Conservation (phyloP, 179 eudicot genomes). For the Patellifolia procumbens region DNA sequence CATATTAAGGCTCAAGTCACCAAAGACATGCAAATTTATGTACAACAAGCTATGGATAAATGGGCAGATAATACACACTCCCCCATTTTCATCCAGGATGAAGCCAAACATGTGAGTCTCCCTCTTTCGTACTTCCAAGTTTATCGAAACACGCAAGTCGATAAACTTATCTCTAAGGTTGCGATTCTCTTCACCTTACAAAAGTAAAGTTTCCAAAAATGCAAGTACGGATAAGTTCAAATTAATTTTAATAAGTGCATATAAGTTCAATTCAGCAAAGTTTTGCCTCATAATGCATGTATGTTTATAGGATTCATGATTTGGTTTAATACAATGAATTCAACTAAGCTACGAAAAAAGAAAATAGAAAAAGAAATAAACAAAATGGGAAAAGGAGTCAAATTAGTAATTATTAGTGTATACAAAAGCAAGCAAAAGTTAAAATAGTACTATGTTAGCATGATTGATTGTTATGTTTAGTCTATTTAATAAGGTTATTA, state of each 20-base stretch:
- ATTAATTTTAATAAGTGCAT: no score
- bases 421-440: slow-evolving; percentile 8
- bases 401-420: neutral
- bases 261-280: no score
- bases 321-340: neutral
- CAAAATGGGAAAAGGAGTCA: neutral
- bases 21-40: slow-evolving; percentile 53
- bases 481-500: neutral
- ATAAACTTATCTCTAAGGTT: neutral
- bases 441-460: neutral
- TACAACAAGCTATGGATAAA: slow-evolving; percentile 50
- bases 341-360: neutral
- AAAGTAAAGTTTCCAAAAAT: no score
- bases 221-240: no score
- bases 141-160: neutral
- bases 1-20: slow-evolving; percentile 75
- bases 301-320: neutral
- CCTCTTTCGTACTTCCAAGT: neutral
- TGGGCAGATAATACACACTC: slow-evolving; percentile 46
- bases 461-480: slow-evolving; percentile 1
- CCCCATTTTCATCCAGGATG: slow-evolving; percentile 70
- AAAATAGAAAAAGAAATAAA: neutral
- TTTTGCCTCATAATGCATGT: no score
- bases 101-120: slow-evolving; percentile 63
- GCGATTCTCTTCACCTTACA: neutral